A percentile compares a stretch with the other conserved stretches of the same genome.
Evolutionary conservation across 768 basidiomycete genomes (phyloP).

Genomic region (Termitomyces sp.): DNA sequence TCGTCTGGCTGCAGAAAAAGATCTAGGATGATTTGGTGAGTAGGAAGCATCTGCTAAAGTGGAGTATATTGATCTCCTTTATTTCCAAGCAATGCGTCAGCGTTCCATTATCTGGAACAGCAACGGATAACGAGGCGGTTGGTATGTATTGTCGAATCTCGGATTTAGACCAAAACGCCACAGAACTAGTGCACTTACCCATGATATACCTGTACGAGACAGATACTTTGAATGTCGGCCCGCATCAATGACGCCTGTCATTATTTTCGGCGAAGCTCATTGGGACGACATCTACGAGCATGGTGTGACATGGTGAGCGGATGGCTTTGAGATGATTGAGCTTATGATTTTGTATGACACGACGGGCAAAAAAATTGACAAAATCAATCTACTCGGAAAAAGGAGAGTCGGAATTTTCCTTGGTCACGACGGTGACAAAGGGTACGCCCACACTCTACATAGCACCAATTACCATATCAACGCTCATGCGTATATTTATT

Average conservation of each 20-base stretch:
- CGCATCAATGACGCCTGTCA: not conserved
- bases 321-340: not conserved
- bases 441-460: not conserved
- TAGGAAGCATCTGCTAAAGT: not conserved
- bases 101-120: not conserved
- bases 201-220: not conserved
- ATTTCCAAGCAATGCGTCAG: not conserved
- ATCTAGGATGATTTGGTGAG: not conserved
- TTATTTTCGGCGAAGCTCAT: not conserved
- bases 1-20: too few relatives aligned
- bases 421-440: too few relatives aligned
- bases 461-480: too few relatives aligned
- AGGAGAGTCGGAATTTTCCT: too few relatives aligned
- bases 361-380: not conserved
- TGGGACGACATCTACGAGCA: not conserved
- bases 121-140: not conserved
- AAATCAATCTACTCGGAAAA: too few relatives aligned
- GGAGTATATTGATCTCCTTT: too few relatives aligned
- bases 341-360: not conserved
- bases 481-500: too few relatives aligned
- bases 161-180: not conserved
- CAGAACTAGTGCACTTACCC: not conserved
- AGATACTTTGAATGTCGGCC: not conserved
- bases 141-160: not conserved
- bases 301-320: not conserved